Percentiles rank a stretch among this genome's conserved stretches.
Evolutionary conservation across 2,329 filamentous ascomycete genomes (phyloP).

Genomic region (Fusarium oligoseptatum): DNA sequence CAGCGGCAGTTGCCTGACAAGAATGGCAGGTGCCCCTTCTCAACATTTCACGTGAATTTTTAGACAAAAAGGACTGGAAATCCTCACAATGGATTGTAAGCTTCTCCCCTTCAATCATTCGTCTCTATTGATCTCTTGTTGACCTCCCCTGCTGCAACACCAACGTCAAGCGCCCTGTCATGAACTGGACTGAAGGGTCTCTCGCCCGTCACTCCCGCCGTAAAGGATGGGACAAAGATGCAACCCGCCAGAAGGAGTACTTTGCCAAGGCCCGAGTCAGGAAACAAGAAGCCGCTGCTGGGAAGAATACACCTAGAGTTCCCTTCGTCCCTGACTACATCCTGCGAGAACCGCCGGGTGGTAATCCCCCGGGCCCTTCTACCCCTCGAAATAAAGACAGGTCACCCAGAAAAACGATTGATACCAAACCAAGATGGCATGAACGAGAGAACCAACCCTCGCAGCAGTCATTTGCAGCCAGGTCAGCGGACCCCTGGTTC

Average conservation of each 20-base stretch:
- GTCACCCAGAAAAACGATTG: slow-evolving; percentile 22
- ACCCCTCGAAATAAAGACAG: slow-evolving; percentile 15
- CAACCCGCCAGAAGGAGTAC: slow-evolving; percentile 53
- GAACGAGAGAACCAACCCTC: too few relatives aligned
- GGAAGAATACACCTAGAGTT: neutral
- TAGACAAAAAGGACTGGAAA: neutral
- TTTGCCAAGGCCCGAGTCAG: slow-evolving; percentile 54
- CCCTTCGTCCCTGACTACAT: slow-evolving; percentile 49
- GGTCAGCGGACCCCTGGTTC: neutral
- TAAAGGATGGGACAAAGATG: slow-evolving; percentile 51
- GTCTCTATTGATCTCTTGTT: neutral
- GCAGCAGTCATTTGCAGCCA: neutral
- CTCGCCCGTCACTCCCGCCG: slow-evolving; percentile 54
- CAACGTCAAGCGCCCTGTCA: slow-evolving; percentile 31
- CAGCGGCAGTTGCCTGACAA: neutral
- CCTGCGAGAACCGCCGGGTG: slow-evolving; percentile 5
- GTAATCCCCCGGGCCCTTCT: neutral
- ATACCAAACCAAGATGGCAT: slow-evolving; percentile 12
- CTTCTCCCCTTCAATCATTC: neutral
- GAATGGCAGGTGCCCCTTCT: neutral
- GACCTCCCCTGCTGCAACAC: neutral
- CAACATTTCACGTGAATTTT: neutral
- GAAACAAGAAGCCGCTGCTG: slow-evolving; percentile 28
- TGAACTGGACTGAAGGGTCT: slow-evolving; percentile 59
- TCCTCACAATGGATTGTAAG: neutral